Conservation (phyloP, 73 alveolate species). For the Uronychia binucleata region DNA sequence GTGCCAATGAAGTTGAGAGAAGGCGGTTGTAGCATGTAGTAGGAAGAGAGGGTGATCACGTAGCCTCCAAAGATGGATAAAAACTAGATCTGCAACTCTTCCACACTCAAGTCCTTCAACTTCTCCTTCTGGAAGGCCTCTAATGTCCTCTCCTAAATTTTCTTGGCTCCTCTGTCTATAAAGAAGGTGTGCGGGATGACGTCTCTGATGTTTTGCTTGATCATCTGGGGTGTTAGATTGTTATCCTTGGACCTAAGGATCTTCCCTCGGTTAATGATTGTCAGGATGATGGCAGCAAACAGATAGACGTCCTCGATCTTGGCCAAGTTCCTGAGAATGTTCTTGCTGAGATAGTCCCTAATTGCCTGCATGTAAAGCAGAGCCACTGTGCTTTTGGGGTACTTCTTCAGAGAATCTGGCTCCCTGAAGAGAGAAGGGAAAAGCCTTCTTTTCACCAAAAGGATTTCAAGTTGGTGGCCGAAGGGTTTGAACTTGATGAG, state of each 20-base stretch:
- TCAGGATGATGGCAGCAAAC: constrained; percentile 47
- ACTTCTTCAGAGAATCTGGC: constrained; percentile 18
- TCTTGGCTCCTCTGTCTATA: constrained; percentile 17
- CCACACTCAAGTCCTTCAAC: constrained; percentile 19
- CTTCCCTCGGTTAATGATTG: constrained; percentile 36
- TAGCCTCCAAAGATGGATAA: constrained; percentile 14
- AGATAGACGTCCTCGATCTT: constrained; percentile 35
- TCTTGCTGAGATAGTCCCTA: constrained; percentile 48
- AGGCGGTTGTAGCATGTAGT: constrained; percentile 13
- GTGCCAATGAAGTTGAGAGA: background rate
- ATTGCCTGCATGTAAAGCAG: constrained; percentile 26
- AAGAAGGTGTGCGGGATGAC: constrained; percentile 35
- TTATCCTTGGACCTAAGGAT: constrained; percentile 49
- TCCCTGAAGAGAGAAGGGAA: constrained; percentile 15
- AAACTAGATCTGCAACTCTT: constrained; percentile 38
- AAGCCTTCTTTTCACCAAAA: constrained; percentile 27
- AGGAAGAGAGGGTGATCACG: constrained; percentile 2
- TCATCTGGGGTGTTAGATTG: constrained; percentile 13
- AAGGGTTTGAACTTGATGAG: constrained; percentile 9
- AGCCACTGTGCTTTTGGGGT: constrained; percentile 26
- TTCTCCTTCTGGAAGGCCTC: constrained; percentile 27
- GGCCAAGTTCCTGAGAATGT: constrained; percentile 22
- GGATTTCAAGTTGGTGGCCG: constrained; percentile 29
- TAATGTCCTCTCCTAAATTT: constrained; percentile 17
- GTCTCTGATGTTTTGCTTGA: constrained; percentile 29